phyloP scores from a whole-genome alignment of 345 rosid genomes.

The Heritiera fomes region DNA sequence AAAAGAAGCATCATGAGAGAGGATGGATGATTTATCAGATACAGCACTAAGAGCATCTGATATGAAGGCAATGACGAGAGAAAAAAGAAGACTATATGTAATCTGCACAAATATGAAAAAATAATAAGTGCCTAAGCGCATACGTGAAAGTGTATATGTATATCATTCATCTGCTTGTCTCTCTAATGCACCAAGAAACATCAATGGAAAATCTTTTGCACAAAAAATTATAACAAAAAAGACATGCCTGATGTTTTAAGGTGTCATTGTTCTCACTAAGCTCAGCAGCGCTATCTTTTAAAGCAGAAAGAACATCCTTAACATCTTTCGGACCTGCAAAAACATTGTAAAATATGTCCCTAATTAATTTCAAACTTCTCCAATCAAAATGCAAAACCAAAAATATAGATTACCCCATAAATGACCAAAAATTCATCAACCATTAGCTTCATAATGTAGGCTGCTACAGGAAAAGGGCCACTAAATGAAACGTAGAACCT shows the following conservation, averaged over 20 bases:
- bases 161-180: neutral
- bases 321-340: constrained; percentile 71
- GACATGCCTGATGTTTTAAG: constrained; percentile 70
- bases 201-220: constrained; percentile 20
- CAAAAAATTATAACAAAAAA: constrained; percentile 18
- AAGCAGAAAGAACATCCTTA: constrained; percentile 63
- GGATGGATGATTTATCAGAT: constrained; percentile 45
- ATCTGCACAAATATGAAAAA: constrained; percentile 55
- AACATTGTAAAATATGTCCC: constrained; percentile 10
- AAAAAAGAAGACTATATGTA: constrained; percentile 74
- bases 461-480: neutral
- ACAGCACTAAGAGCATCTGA: constrained; percentile 87
- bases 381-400: neutral
- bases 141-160: neutral
- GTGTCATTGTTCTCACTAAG: constrained; percentile 51
- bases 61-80: constrained; percentile 73
- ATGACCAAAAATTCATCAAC: neutral
- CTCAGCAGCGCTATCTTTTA: constrained; percentile 72
- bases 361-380: neutral
- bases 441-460: neutral
- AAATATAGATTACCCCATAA: constrained; percentile 9
- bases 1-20: constrained; percentile 76
- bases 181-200: neutral
- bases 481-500: constrained; percentile 6
- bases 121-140: constrained; percentile 5